phyloP scores from a whole-genome alignment of 192 early-diverging fungal genomes.

The Lobulomyces angularis region DNA sequence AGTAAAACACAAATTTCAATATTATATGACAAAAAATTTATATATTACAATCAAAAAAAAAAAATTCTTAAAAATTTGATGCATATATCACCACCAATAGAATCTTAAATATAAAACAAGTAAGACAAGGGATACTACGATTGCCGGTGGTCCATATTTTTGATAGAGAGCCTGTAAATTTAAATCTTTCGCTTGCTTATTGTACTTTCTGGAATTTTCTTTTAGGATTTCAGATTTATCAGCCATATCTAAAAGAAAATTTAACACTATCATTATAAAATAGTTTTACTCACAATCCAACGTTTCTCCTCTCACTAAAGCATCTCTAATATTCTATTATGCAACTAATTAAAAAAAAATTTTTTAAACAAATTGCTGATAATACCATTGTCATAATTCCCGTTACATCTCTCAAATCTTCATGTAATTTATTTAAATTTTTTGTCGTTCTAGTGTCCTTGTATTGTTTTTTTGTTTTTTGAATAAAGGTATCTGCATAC shows the following conservation, averaged over 20 bases:
- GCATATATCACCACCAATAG: slow-evolving; percentile 28
- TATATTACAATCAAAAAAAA: no score
- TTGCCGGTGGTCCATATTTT: slow-evolving; percentile 83
- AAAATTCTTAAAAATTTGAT: not conserved
- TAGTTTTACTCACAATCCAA: no score
- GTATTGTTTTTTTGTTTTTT: slow-evolving; percentile 93
- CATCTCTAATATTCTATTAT: not conserved
- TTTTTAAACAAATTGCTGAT: slow-evolving; percentile 30
- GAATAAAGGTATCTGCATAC: slow-evolving; percentile 82
- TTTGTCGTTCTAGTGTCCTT: slow-evolving; percentile 86
- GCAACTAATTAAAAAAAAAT: not conserved
- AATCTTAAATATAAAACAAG: slow-evolving; percentile 64
- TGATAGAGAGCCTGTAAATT: slow-evolving; percentile 84
- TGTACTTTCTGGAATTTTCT: slow-evolving; percentile 69
- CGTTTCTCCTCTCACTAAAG: not conserved
- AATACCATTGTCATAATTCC: slow-evolving; percentile 98
- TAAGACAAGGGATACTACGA: slow-evolving; percentile 65
- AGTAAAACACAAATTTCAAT: no score
- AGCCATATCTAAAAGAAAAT: slow-evolving; percentile 38
- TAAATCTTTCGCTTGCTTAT: slow-evolving; percentile 71
- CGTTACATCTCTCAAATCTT: slow-evolving; percentile 90
- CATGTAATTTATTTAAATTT: slow-evolving; percentile 85
- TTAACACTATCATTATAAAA: no score
- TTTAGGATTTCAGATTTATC: slow-evolving; percentile 51
- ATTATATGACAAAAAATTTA: no score